A percentile compares a stretch with the other conserved stretches of the same genome.
phyloP scores from a whole-genome alignment of 2,329 filamentous ascomycete species.

The Colletotrichum acutatum region DNA sequence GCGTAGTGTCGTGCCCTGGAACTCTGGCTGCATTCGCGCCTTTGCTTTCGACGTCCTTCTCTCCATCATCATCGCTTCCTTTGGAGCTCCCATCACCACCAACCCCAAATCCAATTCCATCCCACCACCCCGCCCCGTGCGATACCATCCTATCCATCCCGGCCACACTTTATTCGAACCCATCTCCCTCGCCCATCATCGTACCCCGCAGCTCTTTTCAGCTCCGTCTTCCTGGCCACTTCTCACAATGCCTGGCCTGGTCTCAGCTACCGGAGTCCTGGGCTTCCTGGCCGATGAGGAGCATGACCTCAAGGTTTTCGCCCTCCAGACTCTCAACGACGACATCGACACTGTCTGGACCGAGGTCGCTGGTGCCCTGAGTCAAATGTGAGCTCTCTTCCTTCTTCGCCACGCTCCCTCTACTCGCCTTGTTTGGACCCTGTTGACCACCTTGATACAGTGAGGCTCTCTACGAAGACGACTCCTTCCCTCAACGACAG shows the following conservation, averaged over 20 bases:
- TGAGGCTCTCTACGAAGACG: constrained; percentile 97
- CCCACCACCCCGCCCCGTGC: background rate
- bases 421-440: constrained; percentile 27
- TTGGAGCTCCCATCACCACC: constrained; percentile 21
- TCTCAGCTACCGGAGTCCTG: constrained; percentile 93
- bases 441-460: constrained; percentile 56
- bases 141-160: background rate
- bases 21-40: constrained; percentile 24
- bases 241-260: constrained; percentile 84
- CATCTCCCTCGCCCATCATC: constrained; percentile 3
- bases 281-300: constrained; percentile 97
- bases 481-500: constrained; percentile 91
- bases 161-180: background rate
- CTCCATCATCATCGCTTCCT: constrained; percentile 32
- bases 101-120: constrained; percentile 3
- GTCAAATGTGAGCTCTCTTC: constrained; percentile 78
- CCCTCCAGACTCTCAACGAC: constrained; percentile 92
- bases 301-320: constrained; percentile 92
- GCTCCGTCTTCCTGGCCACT: constrained; percentile 34
- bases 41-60: constrained; percentile 32
- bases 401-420: background rate
- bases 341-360: constrained; percentile 98
- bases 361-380: constrained; percentile 91
- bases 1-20: background rate
- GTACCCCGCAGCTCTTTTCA: constrained; percentile 17